Percentiles rank a stretch among this genome's conserved stretches.
phyloP scores from a whole-genome alignment of 2,329 filamentous ascomycete genomes.

The Pseudogymnoascus sp. region DNA sequence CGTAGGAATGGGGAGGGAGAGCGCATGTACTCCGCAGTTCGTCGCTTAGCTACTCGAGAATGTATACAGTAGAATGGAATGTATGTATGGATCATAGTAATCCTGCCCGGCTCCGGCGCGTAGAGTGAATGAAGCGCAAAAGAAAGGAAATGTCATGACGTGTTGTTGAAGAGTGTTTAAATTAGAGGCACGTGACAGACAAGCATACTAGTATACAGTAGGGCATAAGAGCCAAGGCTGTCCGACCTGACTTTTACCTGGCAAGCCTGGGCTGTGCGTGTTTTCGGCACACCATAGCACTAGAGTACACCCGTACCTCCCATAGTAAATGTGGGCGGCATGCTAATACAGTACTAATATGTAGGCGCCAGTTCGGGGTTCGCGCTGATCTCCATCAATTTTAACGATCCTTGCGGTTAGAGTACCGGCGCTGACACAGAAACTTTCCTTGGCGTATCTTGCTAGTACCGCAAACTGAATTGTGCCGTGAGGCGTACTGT shows the following conservation, averaged over 20 bases:
- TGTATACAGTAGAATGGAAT: too few relatives aligned
- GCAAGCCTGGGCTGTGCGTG: not conserved
- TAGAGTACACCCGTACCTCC: too few relatives aligned
- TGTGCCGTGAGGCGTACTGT: not conserved
- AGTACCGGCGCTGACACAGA: not conserved
- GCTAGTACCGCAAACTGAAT: not conserved
- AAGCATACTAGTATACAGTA: too few relatives aligned
- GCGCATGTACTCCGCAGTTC: not conserved
- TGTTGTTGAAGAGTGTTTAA: too few relatives aligned
- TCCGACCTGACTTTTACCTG: not conserved
- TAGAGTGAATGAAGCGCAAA: not conserved
- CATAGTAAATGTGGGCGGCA: too few relatives aligned
- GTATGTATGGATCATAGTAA: not conserved
- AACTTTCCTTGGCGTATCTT: not conserved
- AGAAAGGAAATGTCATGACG: not conserved
- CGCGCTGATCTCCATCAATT: not conserved
- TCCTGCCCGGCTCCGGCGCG: not conserved
- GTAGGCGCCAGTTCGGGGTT: not conserved
- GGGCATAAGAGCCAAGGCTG: not conserved
- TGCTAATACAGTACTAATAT: too few relatives aligned
- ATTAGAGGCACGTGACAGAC: not conserved
- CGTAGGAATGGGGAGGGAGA: not conserved
- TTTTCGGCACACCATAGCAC: too few relatives aligned
- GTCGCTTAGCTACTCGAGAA: not conserved
- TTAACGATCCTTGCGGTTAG: not conserved